A percentile compares a stretch with the other conserved stretches of the same genome.
These are phyloP conservation scores for Fusarium chuoi DNA, from an alignment of 2,329 filamentous ascomycete genomes.

Conservation along the genomic window DNA sequence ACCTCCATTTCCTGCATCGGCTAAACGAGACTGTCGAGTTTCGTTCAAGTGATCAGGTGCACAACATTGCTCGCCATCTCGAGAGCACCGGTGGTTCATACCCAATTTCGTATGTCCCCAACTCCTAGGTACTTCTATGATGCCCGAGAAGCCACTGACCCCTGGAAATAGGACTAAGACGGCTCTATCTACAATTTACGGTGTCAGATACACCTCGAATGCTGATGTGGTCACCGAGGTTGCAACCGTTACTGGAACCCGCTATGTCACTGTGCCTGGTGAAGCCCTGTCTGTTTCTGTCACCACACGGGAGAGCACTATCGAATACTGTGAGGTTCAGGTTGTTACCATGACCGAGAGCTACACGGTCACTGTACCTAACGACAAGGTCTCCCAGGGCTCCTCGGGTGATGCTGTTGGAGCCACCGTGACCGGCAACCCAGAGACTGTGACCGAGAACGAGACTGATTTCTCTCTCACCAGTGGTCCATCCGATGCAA, in stretches of 20 bases:
- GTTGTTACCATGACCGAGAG: slow-evolving; percentile 41
- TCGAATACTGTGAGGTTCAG: slow-evolving; percentile 36
- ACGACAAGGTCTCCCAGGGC: slow-evolving; percentile 20
- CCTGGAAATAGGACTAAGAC: slow-evolving; percentile 46
- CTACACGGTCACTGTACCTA: slow-evolving; percentile 45
- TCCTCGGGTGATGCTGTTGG: slow-evolving; percentile 37
- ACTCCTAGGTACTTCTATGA: neutral
- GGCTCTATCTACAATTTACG: slow-evolving; percentile 49
- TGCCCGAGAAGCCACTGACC: slow-evolving; percentile 11
- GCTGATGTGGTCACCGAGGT: slow-evolving; percentile 32
- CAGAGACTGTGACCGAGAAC: slow-evolving; percentile 48
- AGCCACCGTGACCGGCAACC: slow-evolving; percentile 43
- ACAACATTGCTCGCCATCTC: slow-evolving; percentile 25
- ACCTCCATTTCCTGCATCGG: neutral
- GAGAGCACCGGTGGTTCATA: slow-evolving; percentile 39
- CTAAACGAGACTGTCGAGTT: neutral
- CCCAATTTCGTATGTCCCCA: slow-evolving; percentile 49
- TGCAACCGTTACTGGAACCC: slow-evolving; percentile 44
- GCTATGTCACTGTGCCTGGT: slow-evolving; percentile 43
- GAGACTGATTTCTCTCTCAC: slow-evolving; percentile 45
- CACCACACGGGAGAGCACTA: slow-evolving; percentile 36
- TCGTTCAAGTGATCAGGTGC: neutral
- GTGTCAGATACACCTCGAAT: slow-evolving; percentile 35
- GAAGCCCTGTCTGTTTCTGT: slow-evolving; percentile 41
- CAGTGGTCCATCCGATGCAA: slow-evolving; percentile 47